phyloP scores from a whole-genome alignment of 495 filamentous ascomycete genomes.

The Xylaria cubensis region DNA sequence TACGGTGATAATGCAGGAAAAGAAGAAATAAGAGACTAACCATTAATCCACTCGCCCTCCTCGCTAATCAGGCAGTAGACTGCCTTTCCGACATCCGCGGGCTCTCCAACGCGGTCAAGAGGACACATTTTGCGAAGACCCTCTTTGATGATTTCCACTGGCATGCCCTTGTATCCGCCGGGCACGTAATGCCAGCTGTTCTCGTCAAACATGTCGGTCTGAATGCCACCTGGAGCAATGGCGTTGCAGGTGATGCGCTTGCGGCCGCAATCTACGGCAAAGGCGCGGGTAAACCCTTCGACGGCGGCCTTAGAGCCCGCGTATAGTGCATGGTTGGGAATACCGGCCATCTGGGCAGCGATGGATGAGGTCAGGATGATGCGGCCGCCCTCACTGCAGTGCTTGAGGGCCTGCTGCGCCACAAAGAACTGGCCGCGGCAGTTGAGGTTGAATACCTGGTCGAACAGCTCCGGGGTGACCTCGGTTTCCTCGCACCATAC shows the following conservation, averaged over 20 bases:
- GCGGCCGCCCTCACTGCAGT: conserved; percentile 65
- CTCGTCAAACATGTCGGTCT: conserved; percentile 73
- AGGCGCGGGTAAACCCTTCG: conserved; percentile 63
- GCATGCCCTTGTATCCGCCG: conserved; percentile 53
- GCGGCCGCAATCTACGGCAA: conserved; percentile 58
- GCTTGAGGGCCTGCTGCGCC: conserved; percentile 69
- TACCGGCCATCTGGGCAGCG: conserved; percentile 66
- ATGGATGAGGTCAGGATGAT: conserved; percentile 70
- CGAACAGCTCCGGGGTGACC: conserved; percentile 77
- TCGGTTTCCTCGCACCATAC: conserved; percentile 69
- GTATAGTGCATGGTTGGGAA: conserved; percentile 69
- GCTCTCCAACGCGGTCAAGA: conserved; percentile 58
- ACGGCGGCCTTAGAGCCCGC: conserved; percentile 64
- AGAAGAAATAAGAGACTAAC: conserved; percentile 42
- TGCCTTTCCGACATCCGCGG: conserved; percentile 61
- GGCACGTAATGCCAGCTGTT: conserved; percentile 68
- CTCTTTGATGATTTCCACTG: conserved; percentile 40
- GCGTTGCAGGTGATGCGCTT: conserved; percentile 66
- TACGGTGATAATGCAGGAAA: background rate
- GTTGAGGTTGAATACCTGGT: conserved; percentile 80
- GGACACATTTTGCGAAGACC: conserved; percentile 58
- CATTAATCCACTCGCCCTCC: conserved; percentile 67
- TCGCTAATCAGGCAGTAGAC: conserved; percentile 62
- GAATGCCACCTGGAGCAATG: conserved; percentile 70
- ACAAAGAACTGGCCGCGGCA: conserved; percentile 84